Evolutionary conservation across 148 eudicot genomes (phyloP).

Genomic region (Mesembryanthemum crystallinum): DNA sequence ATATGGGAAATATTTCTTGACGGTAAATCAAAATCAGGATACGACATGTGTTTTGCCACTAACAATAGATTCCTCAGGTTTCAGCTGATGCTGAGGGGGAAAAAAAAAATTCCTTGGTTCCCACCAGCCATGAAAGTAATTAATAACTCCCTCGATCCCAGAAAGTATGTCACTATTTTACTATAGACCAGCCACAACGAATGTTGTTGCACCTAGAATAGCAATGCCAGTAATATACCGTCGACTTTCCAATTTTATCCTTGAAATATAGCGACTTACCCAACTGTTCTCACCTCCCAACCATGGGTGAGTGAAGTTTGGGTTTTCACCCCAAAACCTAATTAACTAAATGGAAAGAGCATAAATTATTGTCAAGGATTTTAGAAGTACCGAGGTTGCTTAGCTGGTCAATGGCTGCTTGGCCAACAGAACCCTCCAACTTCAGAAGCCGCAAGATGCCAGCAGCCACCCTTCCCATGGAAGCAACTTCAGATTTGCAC

Average conservation of each 20-base stretch:
- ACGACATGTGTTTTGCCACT: not conserved
- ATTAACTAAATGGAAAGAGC: not conserved
- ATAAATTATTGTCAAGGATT: conserved; percentile 12
- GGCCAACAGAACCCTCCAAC: conserved; percentile 74
- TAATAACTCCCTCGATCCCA: not conserved
- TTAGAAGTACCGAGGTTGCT: conserved; percentile 71
- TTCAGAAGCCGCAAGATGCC: conserved; percentile 77
- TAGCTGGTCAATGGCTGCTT: conserved; percentile 76
- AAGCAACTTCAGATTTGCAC: conserved; percentile 88
- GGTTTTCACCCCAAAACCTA: not conserved
- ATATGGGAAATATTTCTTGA: too few relatives aligned
- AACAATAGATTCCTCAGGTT: not conserved
- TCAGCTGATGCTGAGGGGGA: not conserved
- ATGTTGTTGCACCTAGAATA: not conserved
- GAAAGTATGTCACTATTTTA: too few relatives aligned
- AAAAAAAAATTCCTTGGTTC: not conserved
- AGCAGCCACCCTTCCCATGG: conserved; percentile 80
- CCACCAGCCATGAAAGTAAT: not conserved
- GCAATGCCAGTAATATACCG: not conserved
- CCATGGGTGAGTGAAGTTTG: not conserved
- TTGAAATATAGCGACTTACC: not conserved
- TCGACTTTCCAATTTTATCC: not conserved
- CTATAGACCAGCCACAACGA: not conserved
- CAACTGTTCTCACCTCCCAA: not conserved
- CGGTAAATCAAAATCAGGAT: not conserved